These are phyloP conservation scores for Agastache rugosa DNA, from an alignment of 257 asterid species.

Conservation along the genomic window DNA sequence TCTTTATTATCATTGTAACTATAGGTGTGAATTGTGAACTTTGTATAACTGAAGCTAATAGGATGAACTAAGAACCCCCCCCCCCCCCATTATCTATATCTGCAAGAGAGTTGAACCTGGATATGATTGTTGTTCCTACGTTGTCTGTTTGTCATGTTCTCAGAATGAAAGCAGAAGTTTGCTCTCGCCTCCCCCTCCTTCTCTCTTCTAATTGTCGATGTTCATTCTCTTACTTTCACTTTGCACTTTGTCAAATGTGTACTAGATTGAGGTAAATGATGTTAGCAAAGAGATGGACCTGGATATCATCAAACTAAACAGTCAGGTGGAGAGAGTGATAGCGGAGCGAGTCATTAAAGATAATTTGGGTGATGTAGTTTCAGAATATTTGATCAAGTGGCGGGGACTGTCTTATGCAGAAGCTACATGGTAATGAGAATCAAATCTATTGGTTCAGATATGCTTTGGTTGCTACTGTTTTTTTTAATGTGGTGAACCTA, in stretches of 20 bases:
- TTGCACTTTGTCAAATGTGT: slow-evolving; percentile 28
- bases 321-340: slow-evolving; percentile 97
- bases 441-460: slow-evolving; percentile 24
- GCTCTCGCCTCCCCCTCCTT: neutral
- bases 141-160: slow-evolving; percentile 8
- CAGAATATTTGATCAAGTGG: slow-evolving; percentile 99
- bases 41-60: slow-evolving; percentile 16
- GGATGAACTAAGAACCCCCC: neutral
- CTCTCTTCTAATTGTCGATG: slow-evolving; percentile 24
- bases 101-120: slow-evolving; percentile 8
- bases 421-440: slow-evolving; percentile 81
- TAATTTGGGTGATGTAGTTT: slow-evolving; percentile 75
- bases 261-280: slow-evolving; percentile 95
- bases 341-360: slow-evolving; percentile 84
- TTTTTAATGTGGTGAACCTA: slow-evolving; percentile 6
- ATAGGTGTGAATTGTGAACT: slow-evolving; percentile 4
- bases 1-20: neutral
- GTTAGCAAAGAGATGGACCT: slow-evolving; percentile 99
- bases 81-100: neutral
- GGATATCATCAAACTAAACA: slow-evolving; percentile 93
- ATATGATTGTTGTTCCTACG: neutral
- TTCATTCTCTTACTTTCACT: slow-evolving; percentile 18
- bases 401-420: slow-evolving; percentile 97
- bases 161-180: neutral
- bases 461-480: slow-evolving; percentile 28